These are phyloP conservation scores for Curvularia sp. DNA, from an alignment of 2,329 filamentous ascomycete genomes.

Conservation along the genomic window DNA sequence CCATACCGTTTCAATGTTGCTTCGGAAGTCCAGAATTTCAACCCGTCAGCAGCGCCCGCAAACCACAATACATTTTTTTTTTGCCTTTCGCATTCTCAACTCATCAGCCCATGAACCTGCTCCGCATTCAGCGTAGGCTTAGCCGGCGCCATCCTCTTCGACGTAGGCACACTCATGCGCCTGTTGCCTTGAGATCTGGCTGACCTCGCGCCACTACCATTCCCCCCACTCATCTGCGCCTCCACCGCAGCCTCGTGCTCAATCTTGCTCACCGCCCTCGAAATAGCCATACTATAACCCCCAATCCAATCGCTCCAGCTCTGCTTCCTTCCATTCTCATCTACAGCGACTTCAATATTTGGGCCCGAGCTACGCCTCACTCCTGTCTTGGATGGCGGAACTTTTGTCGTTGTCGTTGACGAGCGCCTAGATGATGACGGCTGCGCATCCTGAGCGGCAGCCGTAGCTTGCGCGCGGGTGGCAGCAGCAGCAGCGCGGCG, in stretches of 20 bases:
- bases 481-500: slow-evolving; percentile 26
- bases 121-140: slow-evolving; percentile 36
- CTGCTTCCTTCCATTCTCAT: slow-evolving; percentile 30
- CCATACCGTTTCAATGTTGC: no score
- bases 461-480: slow-evolving; percentile 2
- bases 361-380: slow-evolving; percentile 18
- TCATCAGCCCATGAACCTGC: slow-evolving; percentile 38
- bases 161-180: slow-evolving; percentile 10
- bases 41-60: no score
- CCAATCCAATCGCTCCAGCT: slow-evolving; percentile 50
- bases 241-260: slow-evolving; percentile 48
- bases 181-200: background rate
- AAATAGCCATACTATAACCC: slow-evolving; percentile 48
- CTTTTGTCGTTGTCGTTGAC: slow-evolving; percentile 5
- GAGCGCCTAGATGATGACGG: background rate
- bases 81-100: slow-evolving; percentile 4
- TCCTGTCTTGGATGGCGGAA: slow-evolving; percentile 10
- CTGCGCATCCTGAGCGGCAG: background rate
- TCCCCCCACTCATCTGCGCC: slow-evolving; percentile 23
- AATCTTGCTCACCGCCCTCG: slow-evolving; percentile 46
- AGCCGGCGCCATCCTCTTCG: slow-evolving; percentile 15
- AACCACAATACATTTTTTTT: no score
- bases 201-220: background rate
- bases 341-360: slow-evolving; percentile 26
- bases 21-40: no score